A percentile compares a stretch with the other conserved stretches of the same genome.
Conservation (phyloP, 2,329 filamentous ascomycete species). For the Delphinella strobiligena region DNA sequence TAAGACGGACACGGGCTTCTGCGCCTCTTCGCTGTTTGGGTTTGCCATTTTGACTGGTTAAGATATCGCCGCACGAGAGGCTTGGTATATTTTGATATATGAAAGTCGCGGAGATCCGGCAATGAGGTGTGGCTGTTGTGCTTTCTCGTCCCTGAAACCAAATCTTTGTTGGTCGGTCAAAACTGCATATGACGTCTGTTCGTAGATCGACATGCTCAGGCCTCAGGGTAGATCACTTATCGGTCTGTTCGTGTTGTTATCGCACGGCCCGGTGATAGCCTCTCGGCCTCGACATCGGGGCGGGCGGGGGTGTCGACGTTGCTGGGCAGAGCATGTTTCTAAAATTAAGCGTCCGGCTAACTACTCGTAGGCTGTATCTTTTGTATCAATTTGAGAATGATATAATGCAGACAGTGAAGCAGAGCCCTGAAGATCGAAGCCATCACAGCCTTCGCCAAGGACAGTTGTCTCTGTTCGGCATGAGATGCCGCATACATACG, state of each 20-base stretch:
- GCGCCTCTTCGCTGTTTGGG: not conserved
- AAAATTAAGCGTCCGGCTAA: too few species aligned
- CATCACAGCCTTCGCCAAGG: not conserved
- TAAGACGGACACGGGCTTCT: slow-evolving; percentile 53
- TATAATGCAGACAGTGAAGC: too few species aligned
- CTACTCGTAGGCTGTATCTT: too few species aligned
- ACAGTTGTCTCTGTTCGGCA: not conserved
- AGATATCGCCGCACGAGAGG: too few species aligned
- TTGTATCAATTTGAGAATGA: too few species aligned
- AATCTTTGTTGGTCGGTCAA: too few species aligned
- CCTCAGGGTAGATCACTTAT: too few species aligned
- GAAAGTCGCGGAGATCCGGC: not conserved
- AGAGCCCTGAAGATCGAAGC: too few species aligned
- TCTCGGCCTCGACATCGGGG: not conserved
- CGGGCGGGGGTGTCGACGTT: too few species aligned
- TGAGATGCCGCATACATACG: not conserved
- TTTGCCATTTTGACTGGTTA: not conserved
- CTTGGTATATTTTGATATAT: not conserved
- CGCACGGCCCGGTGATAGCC: not conserved
- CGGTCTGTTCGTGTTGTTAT: not conserved
- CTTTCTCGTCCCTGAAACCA: too few species aligned
- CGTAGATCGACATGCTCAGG: too few species aligned
- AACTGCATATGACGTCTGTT: too few species aligned
- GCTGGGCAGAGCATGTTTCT: not conserved
- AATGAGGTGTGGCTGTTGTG: not conserved